Evolutionary conservation across 768 basidiomycete genomes (phyloP), one percentile per base, ranked within the genome.

Genomic region (Daedaleopsis nitida): DNA sequence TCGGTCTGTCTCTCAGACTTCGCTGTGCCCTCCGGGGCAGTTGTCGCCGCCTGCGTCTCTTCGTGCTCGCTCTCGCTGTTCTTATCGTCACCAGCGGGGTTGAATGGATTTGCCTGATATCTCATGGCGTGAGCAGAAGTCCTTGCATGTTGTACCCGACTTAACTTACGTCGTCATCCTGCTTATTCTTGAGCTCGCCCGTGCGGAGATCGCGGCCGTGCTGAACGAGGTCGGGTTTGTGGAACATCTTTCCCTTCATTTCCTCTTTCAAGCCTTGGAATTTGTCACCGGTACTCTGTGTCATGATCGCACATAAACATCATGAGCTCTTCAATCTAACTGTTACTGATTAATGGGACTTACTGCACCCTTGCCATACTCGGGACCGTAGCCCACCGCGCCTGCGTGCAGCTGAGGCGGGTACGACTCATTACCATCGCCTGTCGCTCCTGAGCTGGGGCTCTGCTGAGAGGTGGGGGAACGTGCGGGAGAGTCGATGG

Each of bases 341-440:
- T 32, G 48, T 11, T 8, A 24, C 11, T 43, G 34, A 14, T 27
- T 1, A 6, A 27, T 12, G 37, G 47, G 6, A 70, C 73, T 50
- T 49, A 79, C 78, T 27, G 68, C 67, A 48, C 68, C 72, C 14
- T 66, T 51, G 13, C 64, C 68, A 49, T 74, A 76, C 13, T 77
- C 72, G 9, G 75, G 76, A 13, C 79, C 78, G 14, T 74, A 60
- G n/a, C 81, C 79, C 6, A 75, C 70, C 0, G 75, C 72, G 12
- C 81, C 81, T 0, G 79, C 77, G 55, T 82, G 81, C 48, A 63
- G 65, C 63, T 81, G 79, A 21, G 70, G 71, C 1, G 80, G 77
- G 55, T 75, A 71, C 1, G 53, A 71, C 21, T 72, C 63, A 27
- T 56, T 55, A 7, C 47, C 27, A 32, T 32, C 17, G 17, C 56